Evolutionary conservation across 2,329 filamentous ascomycete species (phyloP).

Genomic region (Exophiala viscosa): DNA sequence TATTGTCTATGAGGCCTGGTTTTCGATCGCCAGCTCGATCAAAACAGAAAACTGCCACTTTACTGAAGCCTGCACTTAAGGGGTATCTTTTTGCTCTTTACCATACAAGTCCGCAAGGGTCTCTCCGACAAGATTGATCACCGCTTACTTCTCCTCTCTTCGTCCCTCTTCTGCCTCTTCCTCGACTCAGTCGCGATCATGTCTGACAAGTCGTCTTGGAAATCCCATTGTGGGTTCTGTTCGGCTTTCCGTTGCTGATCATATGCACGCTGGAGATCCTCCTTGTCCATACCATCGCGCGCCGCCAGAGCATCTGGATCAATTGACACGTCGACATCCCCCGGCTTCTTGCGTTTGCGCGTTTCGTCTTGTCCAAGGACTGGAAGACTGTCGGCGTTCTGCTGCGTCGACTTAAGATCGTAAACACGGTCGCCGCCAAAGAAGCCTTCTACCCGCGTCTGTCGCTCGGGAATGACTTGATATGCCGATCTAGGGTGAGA

Average conservation of each 20-base stretch:
- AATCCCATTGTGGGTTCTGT: slow-evolving; percentile 66
- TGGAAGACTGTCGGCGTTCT: slow-evolving; percentile 51
- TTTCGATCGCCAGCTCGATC: too few species aligned
- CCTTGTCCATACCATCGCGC: slow-evolving; percentile 76
- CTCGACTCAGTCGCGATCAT: slow-evolving; percentile 94
- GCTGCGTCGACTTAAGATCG: slow-evolving; percentile 65
- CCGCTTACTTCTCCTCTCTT: slow-evolving; percentile 66
- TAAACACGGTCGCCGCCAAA: slow-evolving; percentile 94
- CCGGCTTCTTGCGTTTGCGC: slow-evolving; percentile 89
- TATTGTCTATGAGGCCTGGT: too few species aligned
- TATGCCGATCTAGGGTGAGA: slow-evolving; percentile 73
- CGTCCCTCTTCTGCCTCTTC: slow-evolving; percentile 84
- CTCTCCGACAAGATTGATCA: slow-evolving; percentile 20
- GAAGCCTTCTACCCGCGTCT: slow-evolving; percentile 83
- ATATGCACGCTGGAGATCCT: slow-evolving; percentile 75
- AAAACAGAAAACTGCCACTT: too few species aligned
- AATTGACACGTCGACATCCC: slow-evolving; percentile 88
- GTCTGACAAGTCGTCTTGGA: slow-evolving; percentile 86
- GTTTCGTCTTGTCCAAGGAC: slow-evolving; percentile 77
- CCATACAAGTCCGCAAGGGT: background rate
- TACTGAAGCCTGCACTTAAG: too few species aligned
- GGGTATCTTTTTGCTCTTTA: background rate
- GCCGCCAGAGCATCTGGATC: slow-evolving; percentile 76
- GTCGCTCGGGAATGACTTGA: slow-evolving; percentile 83
- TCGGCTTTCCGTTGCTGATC: slow-evolving; percentile 66